Conservation (phyloP, 495 filamentous ascomycete genomes). For the Chlorociboria aeruginascens region DNA sequence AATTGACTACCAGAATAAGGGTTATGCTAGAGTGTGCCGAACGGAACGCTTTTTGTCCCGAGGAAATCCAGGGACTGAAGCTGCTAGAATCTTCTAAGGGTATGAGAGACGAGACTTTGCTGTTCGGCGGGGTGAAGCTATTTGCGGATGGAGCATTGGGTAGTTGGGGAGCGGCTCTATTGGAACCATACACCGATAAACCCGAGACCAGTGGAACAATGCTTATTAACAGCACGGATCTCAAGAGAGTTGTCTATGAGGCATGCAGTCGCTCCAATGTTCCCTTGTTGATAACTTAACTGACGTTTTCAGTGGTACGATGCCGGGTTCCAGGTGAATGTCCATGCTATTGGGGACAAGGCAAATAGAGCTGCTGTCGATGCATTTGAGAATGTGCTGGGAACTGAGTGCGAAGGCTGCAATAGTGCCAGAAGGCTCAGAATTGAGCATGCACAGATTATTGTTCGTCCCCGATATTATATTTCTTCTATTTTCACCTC, state of each 20-base stretch:
- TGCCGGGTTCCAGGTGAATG: constrained; percentile 29
- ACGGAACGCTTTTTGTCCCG: constrained; percentile 47
- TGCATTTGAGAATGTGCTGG: constrained; percentile 35
- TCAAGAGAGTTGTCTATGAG: constrained; percentile 28
- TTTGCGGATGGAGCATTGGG: constrained; percentile 49
- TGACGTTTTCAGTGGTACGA: constrained; percentile 12
- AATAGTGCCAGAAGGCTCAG: constrained; percentile 40
- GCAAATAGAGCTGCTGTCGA: constrained; percentile 47
- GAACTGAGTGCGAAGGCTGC: constrained; percentile 31
- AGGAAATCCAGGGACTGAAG: constrained; percentile 21
- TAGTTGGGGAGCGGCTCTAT: constrained; percentile 49
- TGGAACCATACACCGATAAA: constrained; percentile 49
- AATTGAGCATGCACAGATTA: constrained; percentile 56
- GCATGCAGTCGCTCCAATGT: neutral
- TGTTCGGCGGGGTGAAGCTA: constrained; percentile 11
- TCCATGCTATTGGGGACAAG: constrained; percentile 48
- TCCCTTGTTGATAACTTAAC: neutral
- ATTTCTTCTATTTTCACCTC: neutral
- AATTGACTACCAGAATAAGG: constrained; percentile 45
- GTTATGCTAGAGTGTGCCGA: constrained; percentile 51
- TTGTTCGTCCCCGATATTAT: constrained; percentile 16
- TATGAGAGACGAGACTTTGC: constrained; percentile 3
- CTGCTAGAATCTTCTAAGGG: constrained; percentile 2
- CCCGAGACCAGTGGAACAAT: constrained; percentile 42
- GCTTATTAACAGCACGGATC: constrained; percentile 41